Base-by-base conservation (phyloP, 495 filamentous ascomycete genomes). In the Penicillium cataractarum region DNA sequence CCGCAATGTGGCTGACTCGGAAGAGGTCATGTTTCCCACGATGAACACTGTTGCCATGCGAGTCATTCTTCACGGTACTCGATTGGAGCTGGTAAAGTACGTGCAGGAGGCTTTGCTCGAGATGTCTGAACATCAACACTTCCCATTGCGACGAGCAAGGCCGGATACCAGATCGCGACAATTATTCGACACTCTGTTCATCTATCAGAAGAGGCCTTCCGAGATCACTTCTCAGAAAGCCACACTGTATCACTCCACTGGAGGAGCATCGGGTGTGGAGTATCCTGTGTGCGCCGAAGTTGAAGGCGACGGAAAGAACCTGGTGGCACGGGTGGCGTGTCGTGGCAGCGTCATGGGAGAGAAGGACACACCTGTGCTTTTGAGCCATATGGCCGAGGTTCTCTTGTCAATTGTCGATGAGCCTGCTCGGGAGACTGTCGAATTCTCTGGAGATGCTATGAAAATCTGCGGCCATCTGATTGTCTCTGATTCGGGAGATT, bases 141-240 rank as follows among this genome's bases (percentile, higher is more conserved):
- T 48, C 74, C 83, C 65, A 71, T 82, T 52, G 53, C 65, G 77
- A 24, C 66, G 77, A 42, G 68, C 69, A 5, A 64, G 65, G 29
- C 67, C 71, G 31, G 65, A 68, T 31, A 59, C 70, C 5, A 58
- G 50, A 12, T 71, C 72, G 4, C 60, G 57, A 24, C 63, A 61
- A 52, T 70, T 97, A 26, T 96, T 97, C 65, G 92, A 97, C 66
- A 89, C 84, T 0, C 78, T 98, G 6, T 96, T 97, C 67, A 89
- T 93, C 0, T 97, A 96, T 65, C 89, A 96, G 66, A 85, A 86
- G 60, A 70, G 68, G 44, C 65, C 68, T 5, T 35, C 46, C 0
- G 65, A 60, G 13, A n/a, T n/a, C 9, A 15, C 39, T 4, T 15
- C 31, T 4, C 15, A 26, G 6, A 37, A 19, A 15, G 31, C 22